Evolutionary conservation across 495 filamentous ascomycete genomes (phyloP), one percentile per base, ranked within the genome.

Genomic region (Apodospora peruviana): DNA sequence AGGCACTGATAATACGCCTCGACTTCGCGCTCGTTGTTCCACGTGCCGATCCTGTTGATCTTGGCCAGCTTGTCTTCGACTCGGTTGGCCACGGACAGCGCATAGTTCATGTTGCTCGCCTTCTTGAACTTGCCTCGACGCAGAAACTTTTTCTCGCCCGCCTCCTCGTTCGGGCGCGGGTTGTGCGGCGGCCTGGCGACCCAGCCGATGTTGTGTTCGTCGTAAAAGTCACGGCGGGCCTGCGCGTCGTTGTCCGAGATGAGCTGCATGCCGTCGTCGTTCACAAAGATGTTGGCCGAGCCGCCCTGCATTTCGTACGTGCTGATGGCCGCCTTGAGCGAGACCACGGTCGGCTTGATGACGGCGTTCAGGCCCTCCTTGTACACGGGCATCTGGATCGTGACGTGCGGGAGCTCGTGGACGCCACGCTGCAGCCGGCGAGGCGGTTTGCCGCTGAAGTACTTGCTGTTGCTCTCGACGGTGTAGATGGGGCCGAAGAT

Each of bases 381-480:
- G 68, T 87, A 88, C 1, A 88, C 83, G 5, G 85, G 85, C 70
- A 81, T 82, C 62, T 88, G 85, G 50, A 88, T 84, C 4, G 85
- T 88, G 32, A 88, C 73, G 56, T 88, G 84, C 5, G 85, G 85
- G 18, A 86, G 67, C 11, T 40, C 36, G 27, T 63, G 55, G 8
- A 50, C 25, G 17, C 68, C 64, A 20, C 73, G 66, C 45, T 67
- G 58, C n/a, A 82, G 64, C 18, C 77, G 70, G 7, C 57, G 68
- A 0, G 82, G 78, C 9, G 72, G 45, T 17, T 65, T 62, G 21
- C 76, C 82, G 19, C 81, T 85, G 59, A 77, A 86, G 64, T 72
- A 83, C 41, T 75, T 82, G 24, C 73, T 76, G 60, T 86, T 86
- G 18, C 60, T 50, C 38, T 56, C 63, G 50, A 86, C 65, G 39